Base-by-base conservation (phyloP, 31 red algal genomes). In the Asparagopsis taxiformis region DNA sequence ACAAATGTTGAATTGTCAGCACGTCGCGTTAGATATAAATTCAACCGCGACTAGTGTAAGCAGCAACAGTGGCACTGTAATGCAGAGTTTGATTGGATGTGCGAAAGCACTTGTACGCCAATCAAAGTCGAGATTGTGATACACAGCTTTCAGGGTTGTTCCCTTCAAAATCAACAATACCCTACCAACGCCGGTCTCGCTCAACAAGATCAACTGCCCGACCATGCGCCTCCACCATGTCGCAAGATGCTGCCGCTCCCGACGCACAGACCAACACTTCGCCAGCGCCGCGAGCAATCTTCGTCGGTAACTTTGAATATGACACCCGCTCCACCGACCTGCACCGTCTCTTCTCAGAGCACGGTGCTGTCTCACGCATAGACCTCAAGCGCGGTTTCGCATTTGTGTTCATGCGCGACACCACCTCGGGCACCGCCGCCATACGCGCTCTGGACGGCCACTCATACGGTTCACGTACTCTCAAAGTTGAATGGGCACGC, bases 301-400 rank as follows among this genome's bases (percentile, higher is more conserved):
- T 84, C 53, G 79, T 91, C 39, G 79, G 65, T 11, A 91, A 91
- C 33, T 91, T 91, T 37, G 87, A 74, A n/a, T 55, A 75, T 24
- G 71, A 70, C 30, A 35, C 69, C 9, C 75, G 51, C 22, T 46
- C 78, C 37, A 29, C 55, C 38, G 79, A 72, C 59, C 24, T 91
- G 23, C 34, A 72, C 23, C 30, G 28, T 0, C 59, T 84, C 11
- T 91, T 91, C 62, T 64, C 72, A 22, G 29, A 43, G 11, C 78
- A 70, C 41, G 87, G 87, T 10, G 25, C 80, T 24, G 68, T 91
- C 17, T 28, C 20, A 6, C 78, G 80, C 13, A 9, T 91, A 19
- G 87, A 91, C 30, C 37, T 83, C 68, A 83, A 82, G 62, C 43
- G 74, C 24, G 36, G 56, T 4, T 91, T 91, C 57, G 87, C 87